Evolutionary conservation across 768 basidiomycete species (phyloP).

Genomic region (Amanita pallidorosea): DNA sequence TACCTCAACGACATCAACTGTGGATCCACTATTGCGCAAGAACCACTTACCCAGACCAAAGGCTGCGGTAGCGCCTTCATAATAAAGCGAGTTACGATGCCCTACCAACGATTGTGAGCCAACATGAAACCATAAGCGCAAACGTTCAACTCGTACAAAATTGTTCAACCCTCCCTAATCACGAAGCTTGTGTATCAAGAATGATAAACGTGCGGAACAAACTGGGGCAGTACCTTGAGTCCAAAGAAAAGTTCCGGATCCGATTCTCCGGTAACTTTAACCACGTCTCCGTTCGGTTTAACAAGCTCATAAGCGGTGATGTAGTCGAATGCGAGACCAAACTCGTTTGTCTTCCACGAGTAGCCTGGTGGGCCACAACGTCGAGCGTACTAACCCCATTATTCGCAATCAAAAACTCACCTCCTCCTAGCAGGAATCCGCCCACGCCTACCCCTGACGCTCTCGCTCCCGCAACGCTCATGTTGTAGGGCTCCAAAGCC

Average conservation of each 20-base stretch:
- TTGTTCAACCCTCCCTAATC: constrained; percentile 52
- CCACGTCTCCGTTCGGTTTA: constrained; percentile 38
- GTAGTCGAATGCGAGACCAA: constrained; percentile 24
- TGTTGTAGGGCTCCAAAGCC: constrained; percentile 25
- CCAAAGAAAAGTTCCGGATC: constrained; percentile 32
- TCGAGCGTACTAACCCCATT: constrained; percentile 21
- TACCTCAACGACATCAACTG: constrained; percentile 10
- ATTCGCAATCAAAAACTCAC: constrained; percentile 13
- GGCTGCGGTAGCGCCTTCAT: constrained; percentile 39
- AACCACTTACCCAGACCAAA: constrained; percentile 43
- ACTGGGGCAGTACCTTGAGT: constrained; percentile 19
- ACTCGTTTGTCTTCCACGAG: constrained; percentile 28
- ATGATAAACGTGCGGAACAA: constrained; percentile 7
- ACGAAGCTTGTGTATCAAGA: not conserved
- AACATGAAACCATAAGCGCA: too few species aligned
- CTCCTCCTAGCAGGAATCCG: constrained; percentile 38
- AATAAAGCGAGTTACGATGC: constrained; percentile 46
- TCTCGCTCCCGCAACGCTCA: constrained; percentile 38
- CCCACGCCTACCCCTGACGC: constrained; percentile 36
- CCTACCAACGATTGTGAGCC: too few species aligned
- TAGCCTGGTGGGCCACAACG: constrained; percentile 37
- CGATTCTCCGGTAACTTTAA: constrained; percentile 20
- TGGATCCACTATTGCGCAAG: not conserved
- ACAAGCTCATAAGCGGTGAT: constrained; percentile 48
- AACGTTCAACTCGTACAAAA: constrained; percentile 30